Conservation (phyloP, 2,329 filamentous ascomycete species). For the Fusarium kyushuense region DNA sequence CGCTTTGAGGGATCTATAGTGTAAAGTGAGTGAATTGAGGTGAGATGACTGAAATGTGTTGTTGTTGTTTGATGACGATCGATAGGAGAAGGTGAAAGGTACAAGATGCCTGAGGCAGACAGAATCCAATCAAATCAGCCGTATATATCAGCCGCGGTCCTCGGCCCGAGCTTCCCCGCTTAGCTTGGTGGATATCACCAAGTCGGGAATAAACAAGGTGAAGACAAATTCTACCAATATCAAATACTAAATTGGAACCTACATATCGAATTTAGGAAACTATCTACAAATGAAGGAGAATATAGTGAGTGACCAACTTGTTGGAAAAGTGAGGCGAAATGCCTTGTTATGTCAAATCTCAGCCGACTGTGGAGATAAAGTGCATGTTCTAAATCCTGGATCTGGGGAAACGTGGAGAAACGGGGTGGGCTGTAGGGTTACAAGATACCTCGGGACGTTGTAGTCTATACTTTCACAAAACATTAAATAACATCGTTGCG, state of each 20-base stretch:
- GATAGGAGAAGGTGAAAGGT: constrained; percentile 3
- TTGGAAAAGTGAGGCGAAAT: not conserved
- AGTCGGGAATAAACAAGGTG: not conserved
- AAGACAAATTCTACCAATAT: not conserved
- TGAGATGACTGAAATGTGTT: constrained; percentile 16
- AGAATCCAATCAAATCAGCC: constrained; percentile 6
- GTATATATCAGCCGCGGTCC: constrained; percentile 21
- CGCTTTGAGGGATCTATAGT: no score
- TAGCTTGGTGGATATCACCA: not conserved
- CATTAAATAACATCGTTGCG: no score
- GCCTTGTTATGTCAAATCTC: not conserved
- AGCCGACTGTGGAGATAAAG: not conserved
- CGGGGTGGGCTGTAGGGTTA: not conserved
- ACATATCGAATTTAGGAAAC: not conserved
- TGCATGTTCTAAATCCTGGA: not conserved
- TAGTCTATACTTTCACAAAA: no score
- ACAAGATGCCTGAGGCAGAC: constrained; percentile 11
- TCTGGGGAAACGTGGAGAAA: constrained; percentile 4
- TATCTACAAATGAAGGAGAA: not conserved
- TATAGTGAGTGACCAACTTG: no score
- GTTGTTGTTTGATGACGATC: constrained; percentile 7
- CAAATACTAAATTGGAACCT: not conserved
- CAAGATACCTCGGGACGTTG: not conserved
- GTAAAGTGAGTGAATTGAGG: not conserved
- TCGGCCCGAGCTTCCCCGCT: constrained; percentile 13